Evolutionary conservation across 257 asterid genomes (phyloP).

Genomic region (Primulina eburnea): DNA sequence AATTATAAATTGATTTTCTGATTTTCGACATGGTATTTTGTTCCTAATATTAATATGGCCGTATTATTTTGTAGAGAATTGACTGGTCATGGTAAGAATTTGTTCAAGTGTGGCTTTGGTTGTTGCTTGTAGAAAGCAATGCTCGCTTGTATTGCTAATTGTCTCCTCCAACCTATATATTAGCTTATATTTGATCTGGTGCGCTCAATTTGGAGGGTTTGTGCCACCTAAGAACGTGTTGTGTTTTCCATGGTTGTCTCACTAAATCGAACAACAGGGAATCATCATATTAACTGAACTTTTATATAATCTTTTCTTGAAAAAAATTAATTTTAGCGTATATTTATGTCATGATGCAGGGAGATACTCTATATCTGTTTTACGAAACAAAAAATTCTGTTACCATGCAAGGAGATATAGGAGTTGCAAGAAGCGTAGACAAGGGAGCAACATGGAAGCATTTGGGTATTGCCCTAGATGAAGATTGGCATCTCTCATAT

Average conservation of each 20-base stretch:
- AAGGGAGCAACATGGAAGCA: conserved; percentile 92
- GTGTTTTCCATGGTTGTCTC: neutral
- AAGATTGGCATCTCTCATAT: conserved; percentile 97
- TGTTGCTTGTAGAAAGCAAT: neutral
- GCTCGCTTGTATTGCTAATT: neutral
- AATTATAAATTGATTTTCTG: no score
- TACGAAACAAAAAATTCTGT: conserved; percentile 85
- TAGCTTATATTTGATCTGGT: neutral
- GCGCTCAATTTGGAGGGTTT: neutral
- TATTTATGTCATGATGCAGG: conserved; percentile 49
- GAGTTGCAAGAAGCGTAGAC: conserved; percentile 78
- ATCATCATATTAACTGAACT: conserved; percentile 3
- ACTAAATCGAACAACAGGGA: conserved; percentile 5
- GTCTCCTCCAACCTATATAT: neutral
- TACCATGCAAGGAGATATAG: conserved; percentile 94
- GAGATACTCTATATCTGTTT: conserved; percentile 63
- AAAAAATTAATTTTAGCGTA: conserved; percentile 24
- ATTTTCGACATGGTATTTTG: neutral
- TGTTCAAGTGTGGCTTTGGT: neutral
- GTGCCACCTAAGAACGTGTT: neutral
- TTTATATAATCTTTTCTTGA: neutral
- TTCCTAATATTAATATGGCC: neutral
- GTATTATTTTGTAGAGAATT: neutral
- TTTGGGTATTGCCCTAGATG: conserved; percentile 85
- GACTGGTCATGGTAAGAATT: neutral